These are phyloP conservation scores for Candida vaughaniae DNA, from an alignment of 805 yeast species.

Conservation along the genomic window DNA sequence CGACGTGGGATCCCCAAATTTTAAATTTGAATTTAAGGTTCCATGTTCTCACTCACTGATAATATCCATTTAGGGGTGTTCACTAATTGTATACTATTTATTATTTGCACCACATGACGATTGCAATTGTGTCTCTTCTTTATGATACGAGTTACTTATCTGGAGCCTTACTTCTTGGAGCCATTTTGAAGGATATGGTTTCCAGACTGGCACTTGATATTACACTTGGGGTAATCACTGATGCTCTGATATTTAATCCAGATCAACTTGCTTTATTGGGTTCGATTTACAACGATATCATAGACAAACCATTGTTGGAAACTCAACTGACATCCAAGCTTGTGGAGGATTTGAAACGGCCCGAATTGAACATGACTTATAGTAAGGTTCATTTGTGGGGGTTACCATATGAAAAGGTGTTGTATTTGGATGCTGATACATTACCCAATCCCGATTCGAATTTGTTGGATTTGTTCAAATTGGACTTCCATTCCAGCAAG, in stretches of 20 bases:
- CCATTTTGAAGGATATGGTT: constrained; percentile 23
- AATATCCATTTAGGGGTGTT: too few relatives aligned
- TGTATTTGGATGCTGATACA: constrained; percentile 68
- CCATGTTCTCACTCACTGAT: too few relatives aligned
- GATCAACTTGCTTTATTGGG: constrained; percentile 27
- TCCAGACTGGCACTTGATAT: constrained; percentile 8
- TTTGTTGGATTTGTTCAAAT: constrained; percentile 29
- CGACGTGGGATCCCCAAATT: too few relatives aligned
- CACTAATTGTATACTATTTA: too few relatives aligned
- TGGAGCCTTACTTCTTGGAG: constrained; percentile 55
- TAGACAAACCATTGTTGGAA: constrained; percentile 25
- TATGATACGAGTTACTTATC: constrained; percentile 54
- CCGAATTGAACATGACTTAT: constrained; percentile 52
- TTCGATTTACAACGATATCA: constrained; percentile 27
- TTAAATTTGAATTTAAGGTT: too few relatives aligned
- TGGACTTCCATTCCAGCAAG: constrained; percentile 21
- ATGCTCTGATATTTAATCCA: constrained; percentile 22
- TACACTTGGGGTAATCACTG: constrained; percentile 33
- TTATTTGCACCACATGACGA: too few relatives aligned
- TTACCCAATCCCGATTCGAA: constrained; percentile 33
- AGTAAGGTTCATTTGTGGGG: constrained; percentile 61
- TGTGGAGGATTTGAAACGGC: constrained; percentile 41
- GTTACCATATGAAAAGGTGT: constrained; percentile 43
- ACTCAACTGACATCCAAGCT: constrained; percentile 23
- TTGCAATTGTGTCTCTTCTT: constrained; percentile 48